Evolutionary conservation across 2,329 filamentous ascomycete species (phyloP), one percentile per base, ranked within the genome.

Genomic region (Trichophyton verrucosum): DNA sequence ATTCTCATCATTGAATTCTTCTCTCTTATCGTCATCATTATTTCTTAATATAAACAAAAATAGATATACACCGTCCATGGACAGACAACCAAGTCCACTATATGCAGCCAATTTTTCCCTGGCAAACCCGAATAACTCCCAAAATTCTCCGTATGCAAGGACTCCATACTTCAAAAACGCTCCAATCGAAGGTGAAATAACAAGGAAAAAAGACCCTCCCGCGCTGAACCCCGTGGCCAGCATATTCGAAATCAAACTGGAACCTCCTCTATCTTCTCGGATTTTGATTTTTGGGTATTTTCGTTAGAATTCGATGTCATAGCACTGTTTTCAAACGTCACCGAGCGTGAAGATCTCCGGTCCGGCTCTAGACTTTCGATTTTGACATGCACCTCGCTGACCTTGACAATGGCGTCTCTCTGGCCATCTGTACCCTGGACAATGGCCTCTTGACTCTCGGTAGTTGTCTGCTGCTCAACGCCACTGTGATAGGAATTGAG

Each of bases 371-470:
- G 7, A 27, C 24, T 46, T 24, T 58, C 56, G 36, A 58, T 58
- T 17, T 58, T 58, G 27, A 58, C 56, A 44, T 58, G 44, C n/a
- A 58, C 56, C 36, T 58, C 56, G 38, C 56, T 58, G 17, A 58
- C 56, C 17, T 58, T 46, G 38, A 58, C 44, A n/a, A 58, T 58
- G 9, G 38, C 56, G 11, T 46, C 44, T 17, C 36, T 24, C n/a
- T 30, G 38, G 7, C 17, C 3, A 3, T 42, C 36, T 5, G 30
- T 1, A 5, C 24, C 24, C 38, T 4, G 24, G 36, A 38, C 17
- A 38, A 64, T 62, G 8, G 60, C 58, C 22, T 62, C 58, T 24
- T 62, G 51, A 38, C 62, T 64, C 24, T 57, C 55, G 11, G 13
- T 47, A 24, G 22, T 27, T 5, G 7, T 22, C 30, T 42, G 44